Percentiles rank a stretch among this genome's conserved stretches.
Evolutionary conservation across 1,139 yeast genomes (phyloP).

Genomic region (Yamadazyma triangularis): DNA sequence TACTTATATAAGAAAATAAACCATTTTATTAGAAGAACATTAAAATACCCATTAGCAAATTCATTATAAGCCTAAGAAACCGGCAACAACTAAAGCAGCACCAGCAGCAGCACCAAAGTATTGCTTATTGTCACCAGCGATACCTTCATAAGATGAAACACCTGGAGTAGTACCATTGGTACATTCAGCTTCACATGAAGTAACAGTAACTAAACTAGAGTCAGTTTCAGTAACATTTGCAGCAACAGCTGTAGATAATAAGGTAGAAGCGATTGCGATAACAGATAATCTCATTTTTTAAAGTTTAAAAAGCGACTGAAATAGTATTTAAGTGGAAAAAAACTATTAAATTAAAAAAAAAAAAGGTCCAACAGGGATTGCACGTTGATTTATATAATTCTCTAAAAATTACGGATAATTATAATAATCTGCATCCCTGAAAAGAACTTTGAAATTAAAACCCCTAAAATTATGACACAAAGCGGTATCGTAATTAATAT

Average conservation of each 20-base stretch:
- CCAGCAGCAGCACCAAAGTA: slow-evolving; percentile 20
- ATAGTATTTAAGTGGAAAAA: no score
- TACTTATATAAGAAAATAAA: no score
- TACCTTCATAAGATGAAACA: slow-evolving; percentile 25
- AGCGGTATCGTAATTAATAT: no score
- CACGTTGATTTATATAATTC: no score
- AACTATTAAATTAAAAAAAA: no score
- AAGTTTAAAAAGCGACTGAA: no score
- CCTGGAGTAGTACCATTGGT: slow-evolving; percentile 19
- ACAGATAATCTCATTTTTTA: not conserved
- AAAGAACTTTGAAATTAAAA: no score
- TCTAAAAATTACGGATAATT: no score
- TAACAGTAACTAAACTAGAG: slow-evolving; percentile 28
- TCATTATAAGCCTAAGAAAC: slow-evolving; percentile 31
- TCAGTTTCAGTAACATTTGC: slow-evolving; percentile 3
- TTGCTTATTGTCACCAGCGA: slow-evolving; percentile 20
- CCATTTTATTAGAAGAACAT: no score
- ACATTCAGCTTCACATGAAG: slow-evolving; percentile 24
- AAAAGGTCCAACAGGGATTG: no score
- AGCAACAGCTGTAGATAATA: slow-evolving; percentile 33
- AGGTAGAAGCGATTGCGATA: slow-evolving; percentile 24
- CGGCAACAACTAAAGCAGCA: slow-evolving; percentile 35
- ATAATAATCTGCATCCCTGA: no score
- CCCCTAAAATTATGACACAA: no score
- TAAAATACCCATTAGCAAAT: not conserved